phyloP scores from a whole-genome alignment of 129 eudicot genomes.

The Calendula officinalis region DNA sequence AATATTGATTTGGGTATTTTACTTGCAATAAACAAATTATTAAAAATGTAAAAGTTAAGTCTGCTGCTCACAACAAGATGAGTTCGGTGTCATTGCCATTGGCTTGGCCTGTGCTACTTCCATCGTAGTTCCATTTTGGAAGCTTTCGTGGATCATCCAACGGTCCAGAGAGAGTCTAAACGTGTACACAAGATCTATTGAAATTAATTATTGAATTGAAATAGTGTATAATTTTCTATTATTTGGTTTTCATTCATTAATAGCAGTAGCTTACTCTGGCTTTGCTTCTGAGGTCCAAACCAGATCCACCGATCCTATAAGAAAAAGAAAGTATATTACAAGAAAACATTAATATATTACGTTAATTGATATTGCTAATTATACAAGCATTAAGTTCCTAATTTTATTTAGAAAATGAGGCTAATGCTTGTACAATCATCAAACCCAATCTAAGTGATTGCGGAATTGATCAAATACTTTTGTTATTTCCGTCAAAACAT shows the following conservation, averaged over 20 bases:
- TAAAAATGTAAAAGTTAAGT: background rate
- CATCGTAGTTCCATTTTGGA: slow-evolving; percentile 93
- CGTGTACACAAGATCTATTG: background rate
- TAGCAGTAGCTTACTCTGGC: slow-evolving; percentile 59
- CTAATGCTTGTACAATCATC: background rate
- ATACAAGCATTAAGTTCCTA: too few species aligned
- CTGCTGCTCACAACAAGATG: slow-evolving; percentile 52
- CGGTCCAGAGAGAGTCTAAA: slow-evolving; percentile 66
- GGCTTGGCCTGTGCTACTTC: slow-evolving; percentile 86
- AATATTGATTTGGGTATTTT: too few species aligned
- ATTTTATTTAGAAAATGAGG: too few species aligned
- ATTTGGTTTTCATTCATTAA: background rate
- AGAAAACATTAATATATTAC: too few species aligned
- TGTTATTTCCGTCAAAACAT: background rate
- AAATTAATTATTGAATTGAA: background rate
- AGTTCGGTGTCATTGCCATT: slow-evolving; percentile 85
- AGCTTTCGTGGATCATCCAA: slow-evolving; percentile 59
- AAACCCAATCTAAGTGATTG: background rate
- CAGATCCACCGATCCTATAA: slow-evolving; percentile 89
- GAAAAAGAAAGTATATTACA: background rate
- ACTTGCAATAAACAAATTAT: background rate
- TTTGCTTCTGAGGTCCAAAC: slow-evolving; percentile 78
- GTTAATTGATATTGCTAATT: too few species aligned
- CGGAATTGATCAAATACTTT: background rate
- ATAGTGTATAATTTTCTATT: too few species aligned